Evolutionary conservation across 345 rosid species (phyloP), one percentile per base, ranked within the genome.

Genomic region (Sonneratia caseolaris): DNA sequence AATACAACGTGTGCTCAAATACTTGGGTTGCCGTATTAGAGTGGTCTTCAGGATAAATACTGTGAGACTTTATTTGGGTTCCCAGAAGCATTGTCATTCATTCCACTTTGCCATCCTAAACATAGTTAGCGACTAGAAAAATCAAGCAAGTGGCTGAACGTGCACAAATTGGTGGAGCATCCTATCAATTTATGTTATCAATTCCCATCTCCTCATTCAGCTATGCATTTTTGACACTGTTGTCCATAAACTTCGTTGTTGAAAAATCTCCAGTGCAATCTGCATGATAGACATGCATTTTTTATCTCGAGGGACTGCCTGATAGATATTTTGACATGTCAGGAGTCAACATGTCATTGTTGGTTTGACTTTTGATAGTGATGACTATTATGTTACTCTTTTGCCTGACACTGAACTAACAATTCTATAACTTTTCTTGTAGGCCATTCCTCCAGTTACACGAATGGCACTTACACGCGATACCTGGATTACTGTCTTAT

Each of bases 391-490:
- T 12, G n/a, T 15, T 42, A 9, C 48, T 77, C 36, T 53, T 69
- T 71, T 1, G 7, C 69, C 37, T 7, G 45, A 42, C 47, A 68
- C 51, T 73, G 40, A 66, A 69, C 66, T 43, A 10, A 2, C 38
- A 16, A 5, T 70, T 10, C 66, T 62, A 3, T 62, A 27, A 6
- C 1, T 40, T 78, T 66, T 47, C 45, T 71, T 78, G 68, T 79
- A 93, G 98, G 97, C 90, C 55, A 88, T 91, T 70, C 96, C 98
- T 78, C 98, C 98, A 64, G 81, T 91, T 76, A 89, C 97, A 43
- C 84, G 99, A 74, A 86, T 89, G 97, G 93, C 97, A 69, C 98
- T 96, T 68, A 96, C 98, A 65, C 98, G 89, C 36, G 99, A 89
- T 82, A 92, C 98, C 70, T 96, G 99, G 99, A 78, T 96, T 76